These are phyloP conservation scores for Pleurozium schreberi DNA, from an alignment of 225 moss, liverwort and hornwort genomes.

Conservation along the genomic window DNA sequence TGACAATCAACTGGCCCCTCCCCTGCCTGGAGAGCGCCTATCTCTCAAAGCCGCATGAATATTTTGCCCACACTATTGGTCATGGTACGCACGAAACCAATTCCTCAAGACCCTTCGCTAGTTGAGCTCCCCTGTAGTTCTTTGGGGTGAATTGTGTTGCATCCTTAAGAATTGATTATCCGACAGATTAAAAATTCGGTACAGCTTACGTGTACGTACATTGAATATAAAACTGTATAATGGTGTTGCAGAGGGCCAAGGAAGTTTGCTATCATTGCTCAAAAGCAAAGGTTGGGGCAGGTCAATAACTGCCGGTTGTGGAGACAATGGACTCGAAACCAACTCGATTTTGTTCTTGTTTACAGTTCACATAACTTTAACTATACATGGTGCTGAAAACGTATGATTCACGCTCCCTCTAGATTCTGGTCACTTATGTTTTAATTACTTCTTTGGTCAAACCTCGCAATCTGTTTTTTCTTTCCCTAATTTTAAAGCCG, in stretches of 20 bases:
- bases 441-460: background rate
- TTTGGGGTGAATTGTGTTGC: background rate
- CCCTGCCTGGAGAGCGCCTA: slow-evolving; percentile 46
- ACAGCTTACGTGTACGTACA: background rate
- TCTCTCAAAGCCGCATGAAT: slow-evolving; percentile 43
- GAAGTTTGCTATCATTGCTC: slow-evolving; percentile 77
- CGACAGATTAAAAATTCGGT: background rate
- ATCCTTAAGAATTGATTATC: background rate
- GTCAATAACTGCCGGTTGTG: slow-evolving; percentile 57
- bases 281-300: slow-evolving; percentile 64
- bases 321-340: slow-evolving; percentile 61
- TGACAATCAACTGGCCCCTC: slow-evolving; percentile 34
- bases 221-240: background rate
- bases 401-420: slow-evolving; percentile 6
- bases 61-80: slow-evolving; percentile 46
- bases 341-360: slow-evolving; percentile 69
- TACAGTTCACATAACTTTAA: slow-evolving; percentile 45
- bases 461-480: background rate
- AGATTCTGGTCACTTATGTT: background rate
- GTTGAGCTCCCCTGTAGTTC: background rate
- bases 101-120: background rate
- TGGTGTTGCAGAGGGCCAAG: slow-evolving; percentile 48
- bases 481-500: background rate
- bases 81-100: slow-evolving; percentile 27
- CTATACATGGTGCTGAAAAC: slow-evolving; percentile 45